phyloP scores from a whole-genome alignment of 345 rosid species.

The Moringa oleifera region DNA sequence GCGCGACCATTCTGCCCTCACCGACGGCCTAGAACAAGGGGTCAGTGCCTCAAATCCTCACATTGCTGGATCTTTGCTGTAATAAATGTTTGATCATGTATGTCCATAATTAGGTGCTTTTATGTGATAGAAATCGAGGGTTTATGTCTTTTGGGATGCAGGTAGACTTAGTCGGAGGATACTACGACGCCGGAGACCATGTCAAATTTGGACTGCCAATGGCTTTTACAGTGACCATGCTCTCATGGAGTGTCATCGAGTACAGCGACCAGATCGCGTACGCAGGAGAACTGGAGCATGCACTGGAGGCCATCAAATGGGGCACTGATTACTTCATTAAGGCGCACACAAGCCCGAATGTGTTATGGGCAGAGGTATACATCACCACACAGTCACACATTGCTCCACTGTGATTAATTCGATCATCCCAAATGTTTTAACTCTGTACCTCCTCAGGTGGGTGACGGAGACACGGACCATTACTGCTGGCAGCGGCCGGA shows the following conservation, averaged over 20 bases:
- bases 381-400: not conserved
- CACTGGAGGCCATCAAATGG: slow-evolving; percentile 88
- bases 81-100: no score
- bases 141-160: slow-evolving; percentile 4
- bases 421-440: no score
- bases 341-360: slow-evolving; percentile 81
- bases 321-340: slow-evolving; percentile 92
- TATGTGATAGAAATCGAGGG: no score
- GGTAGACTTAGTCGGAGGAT: slow-evolving; percentile 98
- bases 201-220: slow-evolving; percentile 94
- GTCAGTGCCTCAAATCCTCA: slow-evolving; percentile 28
- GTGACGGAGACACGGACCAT: slow-evolving; percentile 93
- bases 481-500: slow-evolving; percentile 99
- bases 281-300: slow-evolving; percentile 71
- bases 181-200: slow-evolving; percentile 94
- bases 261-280: slow-evolving; percentile 53
- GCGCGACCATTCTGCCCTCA: slow-evolving; percentile 94
- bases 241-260: slow-evolving; percentile 81
- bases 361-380: slow-evolving; percentile 75
- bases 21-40: slow-evolving; percentile 95
- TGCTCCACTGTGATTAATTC: no score
- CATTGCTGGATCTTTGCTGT: not conserved
- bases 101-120: not conserved
- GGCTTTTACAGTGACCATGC: slow-evolving; percentile 94
- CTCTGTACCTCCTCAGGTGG: slow-evolving; percentile 34